Percentiles rank a stretch among this genome's conserved stretches.
Evolutionary conservation across 2,329 filamentous ascomycete genomes (phyloP).

Genomic region (Penicillium glabrum): DNA sequence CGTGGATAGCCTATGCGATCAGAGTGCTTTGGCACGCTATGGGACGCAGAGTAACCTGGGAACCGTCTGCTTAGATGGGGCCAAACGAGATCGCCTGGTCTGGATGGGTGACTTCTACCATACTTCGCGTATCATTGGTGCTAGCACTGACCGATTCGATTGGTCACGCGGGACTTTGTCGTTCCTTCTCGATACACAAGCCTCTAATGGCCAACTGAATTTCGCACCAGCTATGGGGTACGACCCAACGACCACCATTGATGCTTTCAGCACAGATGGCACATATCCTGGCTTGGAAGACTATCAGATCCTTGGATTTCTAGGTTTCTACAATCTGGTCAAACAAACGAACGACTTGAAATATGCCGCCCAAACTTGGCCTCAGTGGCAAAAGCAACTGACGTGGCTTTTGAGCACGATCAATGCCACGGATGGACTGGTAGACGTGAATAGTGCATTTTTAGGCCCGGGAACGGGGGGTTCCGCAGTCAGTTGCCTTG

Average conservation of each 20-base stretch:
- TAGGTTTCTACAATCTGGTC: not conserved
- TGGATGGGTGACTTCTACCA: slow-evolving; percentile 22
- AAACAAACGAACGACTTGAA: not conserved
- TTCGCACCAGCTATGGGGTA: slow-evolving; percentile 12
- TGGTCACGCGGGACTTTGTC: slow-evolving; percentile 10
- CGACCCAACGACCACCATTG: slow-evolving; percentile 11
- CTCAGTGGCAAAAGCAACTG: slow-evolving; percentile 1
- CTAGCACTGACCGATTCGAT: slow-evolving; percentile 14
- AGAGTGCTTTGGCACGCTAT: slow-evolving; percentile 12
- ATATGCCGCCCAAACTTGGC: slow-evolving; percentile 1
- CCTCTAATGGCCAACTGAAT: slow-evolving; percentile 5
- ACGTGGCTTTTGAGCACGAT: not conserved
- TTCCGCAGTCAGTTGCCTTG: slow-evolving; percentile 1
- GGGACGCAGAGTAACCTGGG: slow-evolving; percentile 26
- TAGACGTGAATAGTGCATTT: not conserved
- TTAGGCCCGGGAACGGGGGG: not conserved
- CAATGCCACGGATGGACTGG: slow-evolving; percentile 2
- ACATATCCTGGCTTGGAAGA: slow-evolving; percentile 3
- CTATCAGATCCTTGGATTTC: slow-evolving; percentile 5
- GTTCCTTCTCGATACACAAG: slow-evolving; percentile 13
- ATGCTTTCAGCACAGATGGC: slow-evolving; percentile 13
- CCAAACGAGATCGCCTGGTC: slow-evolving; percentile 56
- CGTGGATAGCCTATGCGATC: slow-evolving; percentile 6
- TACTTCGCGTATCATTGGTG: slow-evolving; percentile 15
- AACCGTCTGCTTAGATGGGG: slow-evolving; percentile 48